A percentile compares a stretch with the other conserved stretches of the same genome.
phyloP scores from a whole-genome alignment of 305 asterid species.

The Plantago coronopus region DNA sequence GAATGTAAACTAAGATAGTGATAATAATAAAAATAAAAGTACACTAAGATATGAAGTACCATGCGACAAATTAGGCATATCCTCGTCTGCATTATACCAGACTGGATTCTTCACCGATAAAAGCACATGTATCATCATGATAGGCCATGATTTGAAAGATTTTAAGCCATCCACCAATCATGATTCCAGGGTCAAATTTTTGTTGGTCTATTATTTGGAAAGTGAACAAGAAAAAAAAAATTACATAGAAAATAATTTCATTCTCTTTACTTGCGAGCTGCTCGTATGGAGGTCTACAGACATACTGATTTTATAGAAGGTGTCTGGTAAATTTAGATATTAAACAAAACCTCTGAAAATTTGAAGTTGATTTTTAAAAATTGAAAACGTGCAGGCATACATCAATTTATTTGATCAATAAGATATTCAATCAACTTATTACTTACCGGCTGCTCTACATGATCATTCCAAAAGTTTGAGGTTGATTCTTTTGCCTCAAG shows the following conservation, averaged over 20 bases:
- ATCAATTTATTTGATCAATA: not conserved
- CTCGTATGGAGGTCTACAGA: too few relatives aligned
- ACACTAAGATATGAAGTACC: conserved; percentile 4
- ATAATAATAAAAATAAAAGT: too few relatives aligned
- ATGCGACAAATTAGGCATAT: not conserved
- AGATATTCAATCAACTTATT: conserved; percentile 17
- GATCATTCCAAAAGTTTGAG: conserved; percentile 85
- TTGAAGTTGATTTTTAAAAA: too few relatives aligned
- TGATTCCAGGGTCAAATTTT: conserved; percentile 10
- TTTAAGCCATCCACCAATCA: conserved; percentile 11
- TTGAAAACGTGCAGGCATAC: too few relatives aligned
- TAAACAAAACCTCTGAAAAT: too few relatives aligned
- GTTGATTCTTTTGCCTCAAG: conserved; percentile 82
- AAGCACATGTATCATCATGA: not conserved
- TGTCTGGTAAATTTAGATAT: too few relatives aligned
- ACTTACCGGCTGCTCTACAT: conserved; percentile 96
- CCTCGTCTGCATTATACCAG: not conserved
- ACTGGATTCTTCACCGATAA: not conserved
- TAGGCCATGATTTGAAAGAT: not conserved
- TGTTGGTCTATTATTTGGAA: conserved; percentile 12
- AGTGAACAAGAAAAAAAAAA: not conserved
- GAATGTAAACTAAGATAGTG: conserved; percentile 1
- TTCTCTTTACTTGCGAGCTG: not conserved
- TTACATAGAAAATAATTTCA: conserved; percentile 4
- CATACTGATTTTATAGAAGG: too few relatives aligned